A percentile compares a stretch with the other conserved stretches of the same genome.
Evolutionary conservation across 495 filamentous ascomycete genomes (phyloP).

Genomic region (Lasiosphaeris hirsuta): DNA sequence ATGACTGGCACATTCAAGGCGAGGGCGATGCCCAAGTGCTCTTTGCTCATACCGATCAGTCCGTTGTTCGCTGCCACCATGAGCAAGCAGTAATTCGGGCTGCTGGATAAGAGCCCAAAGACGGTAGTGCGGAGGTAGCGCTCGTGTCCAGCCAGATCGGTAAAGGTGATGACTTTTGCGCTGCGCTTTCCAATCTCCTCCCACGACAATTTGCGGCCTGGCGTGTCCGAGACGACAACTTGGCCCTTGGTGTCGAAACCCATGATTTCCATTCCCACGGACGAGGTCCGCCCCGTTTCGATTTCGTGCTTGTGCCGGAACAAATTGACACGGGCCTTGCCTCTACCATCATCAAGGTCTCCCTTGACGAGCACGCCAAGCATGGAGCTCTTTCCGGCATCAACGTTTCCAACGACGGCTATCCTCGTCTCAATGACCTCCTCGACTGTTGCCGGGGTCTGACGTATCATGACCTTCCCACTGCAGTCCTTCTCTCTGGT

Average conservation of each 20-base stretch:
- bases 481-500: conserved; percentile 67
- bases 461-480: conserved; percentile 82
- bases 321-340: conserved; percentile 91
- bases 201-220: conserved; percentile 80
- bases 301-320: conserved; percentile 98
- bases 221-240: conserved; percentile 72
- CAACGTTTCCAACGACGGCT: conserved; percentile 95
- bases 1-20: conserved; percentile 96
- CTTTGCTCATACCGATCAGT: conserved; percentile 95
- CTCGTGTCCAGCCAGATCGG: conserved; percentile 93
- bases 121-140: conserved; percentile 94
- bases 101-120: conserved; percentile 90
- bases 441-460: conserved; percentile 68
- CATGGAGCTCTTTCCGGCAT: conserved; percentile 97
- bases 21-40: conserved; percentile 92
- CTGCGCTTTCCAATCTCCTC: conserved; percentile 96
- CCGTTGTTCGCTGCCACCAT: conserved; percentile 99
- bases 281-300: conserved; percentile 90
- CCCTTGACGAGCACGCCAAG: conserved; percentile 95
- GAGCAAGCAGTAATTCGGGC: conserved; percentile 93
- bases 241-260: conserved; percentile 90
- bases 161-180: conserved; percentile 95
- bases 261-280: conserved; percentile 98
- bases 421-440: conserved; percentile 94
- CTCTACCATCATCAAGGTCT: conserved; percentile 88